Conservation (phyloP, 768 basidiomycete species). For the Ramaria sp. region DNA sequence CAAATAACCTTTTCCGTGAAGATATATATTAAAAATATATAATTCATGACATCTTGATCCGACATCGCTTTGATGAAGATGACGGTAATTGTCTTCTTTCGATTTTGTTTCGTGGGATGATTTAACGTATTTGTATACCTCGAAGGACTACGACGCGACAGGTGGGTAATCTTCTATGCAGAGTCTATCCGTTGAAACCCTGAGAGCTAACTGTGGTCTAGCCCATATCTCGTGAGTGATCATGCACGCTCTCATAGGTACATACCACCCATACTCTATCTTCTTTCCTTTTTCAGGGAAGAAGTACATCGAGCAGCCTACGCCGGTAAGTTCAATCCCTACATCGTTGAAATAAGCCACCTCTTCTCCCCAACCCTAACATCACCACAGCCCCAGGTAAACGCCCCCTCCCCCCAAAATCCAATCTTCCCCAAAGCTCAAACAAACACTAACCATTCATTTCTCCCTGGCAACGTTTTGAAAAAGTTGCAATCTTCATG, state of each 20-base stretch:
- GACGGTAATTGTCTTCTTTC: conserved; percentile 33
- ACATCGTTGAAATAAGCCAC: too few species aligned
- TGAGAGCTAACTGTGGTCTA: background rate
- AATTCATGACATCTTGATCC: too few species aligned
- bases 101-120: background rate
- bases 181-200: background rate
- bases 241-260: background rate
- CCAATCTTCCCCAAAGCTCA: too few species aligned
- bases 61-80: conserved; percentile 29
- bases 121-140: background rate
- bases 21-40: too few species aligned
- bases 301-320: conserved; percentile 74
- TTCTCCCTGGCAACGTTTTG: too few species aligned
- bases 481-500: conserved; percentile 47
- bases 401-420: background rate
- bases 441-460: too few species aligned
- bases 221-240: conserved; percentile 66
- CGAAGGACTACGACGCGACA: conserved; percentile 73
- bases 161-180: background rate
- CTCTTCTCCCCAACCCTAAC: background rate
- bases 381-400: conserved; percentile 1
- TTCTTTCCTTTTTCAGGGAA: conserved; percentile 33
- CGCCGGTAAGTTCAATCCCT: conserved; percentile 39
- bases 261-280: background rate
- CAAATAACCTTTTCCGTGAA: background rate